A percentile compares a stretch with the other conserved stretches of the same genome.
Conservation (phyloP, 495 filamentous ascomycete species). For the Penicillium pulvis region DNA sequence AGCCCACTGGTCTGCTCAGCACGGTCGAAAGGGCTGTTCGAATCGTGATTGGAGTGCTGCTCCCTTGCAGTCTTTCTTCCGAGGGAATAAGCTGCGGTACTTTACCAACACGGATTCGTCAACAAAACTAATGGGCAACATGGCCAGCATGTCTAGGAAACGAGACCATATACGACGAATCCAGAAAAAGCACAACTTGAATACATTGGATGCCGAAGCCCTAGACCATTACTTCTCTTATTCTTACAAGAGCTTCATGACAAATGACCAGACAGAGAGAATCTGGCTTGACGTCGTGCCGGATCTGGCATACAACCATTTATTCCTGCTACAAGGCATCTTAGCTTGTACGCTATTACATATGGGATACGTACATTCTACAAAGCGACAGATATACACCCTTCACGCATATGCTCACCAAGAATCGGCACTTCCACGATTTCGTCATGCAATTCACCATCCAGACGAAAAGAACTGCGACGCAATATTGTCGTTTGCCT, state of each 20-base stretch:
- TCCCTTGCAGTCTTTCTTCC: conserved; percentile 31
- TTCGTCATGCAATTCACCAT: conserved; percentile 30
- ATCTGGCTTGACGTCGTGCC: conserved; percentile 27
- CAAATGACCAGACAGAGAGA: conserved; percentile 13
- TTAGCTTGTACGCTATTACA: conserved; percentile 38
- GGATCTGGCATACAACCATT: conserved; percentile 19
- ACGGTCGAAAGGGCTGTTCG: conserved; percentile 13
- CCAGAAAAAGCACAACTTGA: conserved; percentile 14
- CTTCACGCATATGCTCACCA: conserved; percentile 30
- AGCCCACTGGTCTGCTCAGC: conserved; percentile 26
- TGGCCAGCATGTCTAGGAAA: no score
- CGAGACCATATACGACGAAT: conserved; percentile 6
- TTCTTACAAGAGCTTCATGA: conserved; percentile 23
- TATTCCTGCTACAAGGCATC: conserved; percentile 40
- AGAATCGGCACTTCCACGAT: conserved; percentile 32
- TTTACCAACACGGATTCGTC: conserved; percentile 30
- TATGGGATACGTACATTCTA: conserved; percentile 22
- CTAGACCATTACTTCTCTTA: conserved; percentile 21
- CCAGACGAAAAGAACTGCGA: conserved; percentile 29
- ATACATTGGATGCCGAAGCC: conserved; percentile 12
- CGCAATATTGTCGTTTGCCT: conserved; percentile 37
- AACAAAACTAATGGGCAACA: background rate
- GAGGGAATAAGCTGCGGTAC: conserved; percentile 29
- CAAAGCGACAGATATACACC: conserved; percentile 14
- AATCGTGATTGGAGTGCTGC: conserved; percentile 17